These are phyloP conservation scores for Leptographium galeiforme DNA, from an alignment of 2,329 filamentous ascomycete genomes.

Conservation along the genomic window DNA sequence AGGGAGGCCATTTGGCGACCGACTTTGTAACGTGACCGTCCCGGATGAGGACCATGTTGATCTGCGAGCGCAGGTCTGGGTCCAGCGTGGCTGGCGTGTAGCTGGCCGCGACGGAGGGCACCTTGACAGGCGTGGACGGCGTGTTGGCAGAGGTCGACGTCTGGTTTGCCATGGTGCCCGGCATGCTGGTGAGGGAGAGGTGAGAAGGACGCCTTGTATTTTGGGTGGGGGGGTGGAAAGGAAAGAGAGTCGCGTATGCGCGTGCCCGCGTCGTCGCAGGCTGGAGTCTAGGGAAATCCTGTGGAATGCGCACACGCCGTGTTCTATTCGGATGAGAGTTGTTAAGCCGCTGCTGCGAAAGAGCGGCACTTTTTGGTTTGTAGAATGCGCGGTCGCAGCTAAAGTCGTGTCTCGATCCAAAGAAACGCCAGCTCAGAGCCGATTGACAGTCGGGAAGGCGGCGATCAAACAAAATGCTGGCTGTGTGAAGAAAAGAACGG, in stretches of 20 bases:
- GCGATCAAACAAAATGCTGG: background rate
- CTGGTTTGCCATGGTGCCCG: conserved; percentile 4
- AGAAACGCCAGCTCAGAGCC: background rate
- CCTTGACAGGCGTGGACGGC: conserved; percentile 44
- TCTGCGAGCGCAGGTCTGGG: conserved; percentile 46
- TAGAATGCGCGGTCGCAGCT: too few species aligned
- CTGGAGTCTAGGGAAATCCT: too few species aligned
- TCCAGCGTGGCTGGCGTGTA: conserved; percentile 49
- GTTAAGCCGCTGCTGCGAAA: too few species aligned
- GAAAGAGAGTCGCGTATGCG: background rate
- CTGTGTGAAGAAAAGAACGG: background rate
- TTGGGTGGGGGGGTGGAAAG: too few species aligned
- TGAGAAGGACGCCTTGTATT: background rate
- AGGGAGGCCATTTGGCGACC: conserved; percentile 4
- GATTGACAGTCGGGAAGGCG: background rate
- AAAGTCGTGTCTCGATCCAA: background rate
- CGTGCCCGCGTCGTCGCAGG: background rate
- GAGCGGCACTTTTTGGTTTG: too few species aligned
- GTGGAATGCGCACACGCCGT: too few species aligned
- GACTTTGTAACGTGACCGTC: conserved; percentile 49
- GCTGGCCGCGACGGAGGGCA: conserved; percentile 43
- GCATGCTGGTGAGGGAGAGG: conserved; percentile 1
- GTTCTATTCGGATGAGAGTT: too few species aligned
- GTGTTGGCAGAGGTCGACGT: conserved; percentile 1
- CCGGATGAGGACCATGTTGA: conserved; percentile 43